Evolutionary conservation across 2,329 filamentous ascomycete species (phyloP).

Genomic region (Talaromyces albobiverticillius): DNA sequence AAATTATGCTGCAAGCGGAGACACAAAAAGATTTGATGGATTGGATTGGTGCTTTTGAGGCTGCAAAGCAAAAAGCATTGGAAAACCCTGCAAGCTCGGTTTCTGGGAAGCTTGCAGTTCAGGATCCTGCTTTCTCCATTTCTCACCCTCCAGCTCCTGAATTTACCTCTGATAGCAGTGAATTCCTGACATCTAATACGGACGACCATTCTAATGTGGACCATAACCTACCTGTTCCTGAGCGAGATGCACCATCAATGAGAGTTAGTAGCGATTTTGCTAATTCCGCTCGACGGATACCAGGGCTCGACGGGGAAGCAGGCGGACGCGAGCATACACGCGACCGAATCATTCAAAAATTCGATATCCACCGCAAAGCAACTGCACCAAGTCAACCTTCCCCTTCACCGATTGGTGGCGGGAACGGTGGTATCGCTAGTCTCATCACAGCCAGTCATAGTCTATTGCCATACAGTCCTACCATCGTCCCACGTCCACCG

Average conservation of each 20-base stretch:
- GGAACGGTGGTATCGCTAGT: conserved; percentile 69
- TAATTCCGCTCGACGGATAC: conserved; percentile 42
- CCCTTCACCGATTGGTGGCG: conserved; percentile 44
- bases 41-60: conserved; percentile 91
- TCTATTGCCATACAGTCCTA: conserved; percentile 64
- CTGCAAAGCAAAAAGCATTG: conserved; percentile 88
- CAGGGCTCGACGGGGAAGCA: conserved; percentile 59
- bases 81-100: conserved; percentile 62
- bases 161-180: conserved; percentile 76
- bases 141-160: conserved; percentile 84
- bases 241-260: conserved; percentile 55
- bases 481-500: conserved; percentile 34
- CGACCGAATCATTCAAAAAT: conserved; percentile 87
- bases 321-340: conserved; percentile 78
- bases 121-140: conserved; percentile 83
- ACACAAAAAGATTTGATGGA: conserved; percentile 89
- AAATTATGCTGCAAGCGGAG: conserved; percentile 85
- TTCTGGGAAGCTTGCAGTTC: conserved; percentile 42
- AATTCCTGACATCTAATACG: conserved; percentile 58
- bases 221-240: conserved; percentile 64
- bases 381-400: conserved; percentile 54
- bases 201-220: conserved; percentile 58
- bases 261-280: conserved; percentile 73
- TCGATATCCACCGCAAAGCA: conserved; percentile 82
- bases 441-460: conserved; percentile 82